Percentiles rank a stretch among this genome's conserved stretches.
Conservation (phyloP, 495 filamentous ascomycete genomes). For the Wilcoxina mikolae region DNA sequence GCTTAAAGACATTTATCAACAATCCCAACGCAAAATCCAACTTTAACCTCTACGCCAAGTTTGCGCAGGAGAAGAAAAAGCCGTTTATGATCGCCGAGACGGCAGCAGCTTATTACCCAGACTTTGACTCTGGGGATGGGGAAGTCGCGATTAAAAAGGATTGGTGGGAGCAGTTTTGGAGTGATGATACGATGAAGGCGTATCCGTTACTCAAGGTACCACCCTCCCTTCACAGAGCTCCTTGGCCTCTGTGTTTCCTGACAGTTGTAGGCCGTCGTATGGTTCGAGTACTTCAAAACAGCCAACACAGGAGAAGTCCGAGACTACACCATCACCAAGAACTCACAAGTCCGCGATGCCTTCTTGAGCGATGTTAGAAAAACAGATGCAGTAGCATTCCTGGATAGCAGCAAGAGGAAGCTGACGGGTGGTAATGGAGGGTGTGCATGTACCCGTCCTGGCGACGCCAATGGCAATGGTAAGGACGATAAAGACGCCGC, state of each 20-base stretch:
- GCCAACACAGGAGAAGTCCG: constrained; percentile 5
- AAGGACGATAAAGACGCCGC: neutral
- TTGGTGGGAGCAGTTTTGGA: constrained; percentile 5
- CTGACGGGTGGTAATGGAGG: neutral
- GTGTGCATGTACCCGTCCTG: neutral
- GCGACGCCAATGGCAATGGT: neutral
- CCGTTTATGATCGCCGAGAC: constrained; percentile 7
- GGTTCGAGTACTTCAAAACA: neutral
- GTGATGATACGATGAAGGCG: neutral
- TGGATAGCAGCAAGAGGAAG: neutral
- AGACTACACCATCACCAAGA: neutral
- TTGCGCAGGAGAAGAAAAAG: neutral
- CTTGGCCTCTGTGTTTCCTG: neutral
- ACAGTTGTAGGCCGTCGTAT: neutral
- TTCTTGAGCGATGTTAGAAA: neutral
- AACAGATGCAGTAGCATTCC: neutral
- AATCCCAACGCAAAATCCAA: neutral
- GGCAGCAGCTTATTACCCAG: neutral
- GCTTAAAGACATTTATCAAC: neutral
- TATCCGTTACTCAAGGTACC: constrained; percentile 1
- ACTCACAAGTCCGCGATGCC: neutral
- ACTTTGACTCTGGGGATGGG: neutral
- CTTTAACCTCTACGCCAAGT: neutral
- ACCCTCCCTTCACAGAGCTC: neutral
- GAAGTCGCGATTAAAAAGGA: neutral